phyloP scores from a whole-genome alignment of 75 land plant species.

The Pseudotsuga menziesii region DNA sequence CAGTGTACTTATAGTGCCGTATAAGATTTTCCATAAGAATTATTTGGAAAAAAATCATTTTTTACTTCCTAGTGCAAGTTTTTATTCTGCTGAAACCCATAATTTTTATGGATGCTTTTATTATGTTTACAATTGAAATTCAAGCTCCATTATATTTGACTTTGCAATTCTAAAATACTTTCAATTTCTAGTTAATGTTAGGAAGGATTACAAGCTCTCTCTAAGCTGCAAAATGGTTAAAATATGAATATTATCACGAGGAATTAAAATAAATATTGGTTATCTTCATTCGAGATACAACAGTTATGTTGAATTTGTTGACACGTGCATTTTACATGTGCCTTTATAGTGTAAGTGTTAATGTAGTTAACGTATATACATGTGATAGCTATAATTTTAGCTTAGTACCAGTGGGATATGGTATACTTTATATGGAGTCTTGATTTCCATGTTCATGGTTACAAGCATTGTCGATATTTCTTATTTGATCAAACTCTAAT shows the following conservation, averaged over 20 bases:
- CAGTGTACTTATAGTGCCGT: conserved; percentile 41
- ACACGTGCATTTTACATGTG: background rate
- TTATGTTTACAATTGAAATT: background rate
- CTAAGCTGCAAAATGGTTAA: background rate
- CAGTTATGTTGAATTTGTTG: background rate
- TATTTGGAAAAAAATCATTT: conserved; percentile 33
- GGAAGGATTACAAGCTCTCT: background rate
- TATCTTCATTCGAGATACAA: background rate
- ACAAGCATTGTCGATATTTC: too few species aligned
- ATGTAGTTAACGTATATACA: too few species aligned
- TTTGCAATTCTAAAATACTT: background rate
- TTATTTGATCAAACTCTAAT: too few species aligned
- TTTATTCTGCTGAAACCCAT: background rate
- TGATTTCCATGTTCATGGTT: too few species aligned
- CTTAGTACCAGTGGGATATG: too few species aligned
- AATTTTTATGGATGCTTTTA: background rate
- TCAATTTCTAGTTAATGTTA: too few species aligned
- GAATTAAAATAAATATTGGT: background rate
- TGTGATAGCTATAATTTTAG: too few species aligned
- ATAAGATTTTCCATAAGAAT: conserved; percentile 53
- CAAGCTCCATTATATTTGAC: background rate
- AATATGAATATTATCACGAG: background rate
- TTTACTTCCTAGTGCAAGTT: conserved; percentile 42
- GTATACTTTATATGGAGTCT: too few species aligned
- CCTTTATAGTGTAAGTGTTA: too few species aligned